Base-by-base conservation (phyloP, 352 stramenopile genomes). In the Globisporangium megalacanthum region DNA sequence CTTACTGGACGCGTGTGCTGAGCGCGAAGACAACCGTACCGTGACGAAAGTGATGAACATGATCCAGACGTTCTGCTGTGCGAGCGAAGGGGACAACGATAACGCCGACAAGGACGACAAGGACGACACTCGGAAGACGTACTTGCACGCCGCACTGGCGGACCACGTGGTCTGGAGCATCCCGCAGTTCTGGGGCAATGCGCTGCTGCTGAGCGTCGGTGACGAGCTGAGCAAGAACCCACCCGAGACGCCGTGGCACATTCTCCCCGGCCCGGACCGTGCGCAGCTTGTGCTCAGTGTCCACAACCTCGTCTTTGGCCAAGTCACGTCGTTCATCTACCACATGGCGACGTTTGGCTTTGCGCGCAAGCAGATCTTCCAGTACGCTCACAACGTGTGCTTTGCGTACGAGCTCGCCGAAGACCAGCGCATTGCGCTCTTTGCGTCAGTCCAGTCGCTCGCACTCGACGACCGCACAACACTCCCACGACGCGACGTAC, bases 21-120 rank as follows among this genome's bases (percentile, higher is more conserved):
- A 89, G 51, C 66, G 71, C 22, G 69, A 87, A 41, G 84, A 94
- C 55, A 88, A 68, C 14, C 78, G 73, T 25, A 85, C 69, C 0
- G 83, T 73, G 56, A 88, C 86, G 54, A 71, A 80, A 22, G 64
- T 94, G 4, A 91, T 94, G 81, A 92, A 94, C 60, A 83, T 94
- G 81, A 56, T 88, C 19, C 84, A 94, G 60, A 94, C 84, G 3
- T 94, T 94, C 44, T 89, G 91, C 52, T 29, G 2, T 29, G 13
- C 3, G 66, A 68, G 14, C 59, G n/a, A 6, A 9, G 6, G 45
- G 13, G 2, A 13, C 45, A 31, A 31, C 20, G 17, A 2, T 14
- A 22, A 13, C 8, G 20, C 29, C 20, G n/a, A 10, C 58, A 13
- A 39, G n/a, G 6, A 8, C 51, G 25, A 29, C 8, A 33, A 9